A percentile compares a stretch with the other conserved stretches of the same genome.
Evolutionary conservation across 2,329 filamentous ascomycete genomes (phyloP).

Genomic region (Camillea tinctor): DNA sequence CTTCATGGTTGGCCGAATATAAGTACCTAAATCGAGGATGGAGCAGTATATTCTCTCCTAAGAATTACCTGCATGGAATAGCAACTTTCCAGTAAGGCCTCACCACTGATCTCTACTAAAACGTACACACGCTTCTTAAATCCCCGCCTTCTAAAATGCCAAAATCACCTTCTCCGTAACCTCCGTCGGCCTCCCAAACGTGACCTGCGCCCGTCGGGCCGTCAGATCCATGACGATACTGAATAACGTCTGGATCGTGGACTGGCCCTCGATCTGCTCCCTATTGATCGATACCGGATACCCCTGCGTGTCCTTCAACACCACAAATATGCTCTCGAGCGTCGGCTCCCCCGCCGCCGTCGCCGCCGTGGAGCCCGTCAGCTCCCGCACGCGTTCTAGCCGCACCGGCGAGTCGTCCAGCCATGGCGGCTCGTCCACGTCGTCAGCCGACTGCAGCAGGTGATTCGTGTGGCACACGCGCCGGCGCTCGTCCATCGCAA

Average conservation of each 20-base stretch:
- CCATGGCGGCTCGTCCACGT: conserved; percentile 32
- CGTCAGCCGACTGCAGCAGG: conserved; percentile 32
- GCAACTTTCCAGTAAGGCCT: too few species aligned
- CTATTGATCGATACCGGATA: conserved; percentile 32
- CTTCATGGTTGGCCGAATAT: too few species aligned
- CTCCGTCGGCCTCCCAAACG: conserved; percentile 32
- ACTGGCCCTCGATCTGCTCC: conserved; percentile 16
- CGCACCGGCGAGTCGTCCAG: conserved; percentile 30
- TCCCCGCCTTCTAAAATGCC: conserved; percentile 22
- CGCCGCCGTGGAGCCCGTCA: conserved; percentile 15
- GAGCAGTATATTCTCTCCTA: too few species aligned
- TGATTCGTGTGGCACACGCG: conserved; percentile 46
- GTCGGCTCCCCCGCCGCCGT: too few species aligned
- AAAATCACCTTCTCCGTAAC: conserved; percentile 18
- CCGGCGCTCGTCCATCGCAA: conserved; percentile 28
- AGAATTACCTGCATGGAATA: too few species aligned
- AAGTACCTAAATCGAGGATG: too few species aligned
- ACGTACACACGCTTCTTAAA: too few species aligned
- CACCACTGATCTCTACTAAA: too few species aligned
- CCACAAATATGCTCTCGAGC: conserved; percentile 16
- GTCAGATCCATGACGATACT: conserved; percentile 34
- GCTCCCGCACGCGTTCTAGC: conserved; percentile 25
- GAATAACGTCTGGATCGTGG: conserved; percentile 31
- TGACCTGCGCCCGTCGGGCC: conserved; percentile 25
- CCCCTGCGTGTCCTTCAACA: conserved; percentile 30